These are phyloP conservation scores for Plasmopara viticola DNA, from an alignment of 352 stramenopile genomes.

Conservation along the genomic window DNA sequence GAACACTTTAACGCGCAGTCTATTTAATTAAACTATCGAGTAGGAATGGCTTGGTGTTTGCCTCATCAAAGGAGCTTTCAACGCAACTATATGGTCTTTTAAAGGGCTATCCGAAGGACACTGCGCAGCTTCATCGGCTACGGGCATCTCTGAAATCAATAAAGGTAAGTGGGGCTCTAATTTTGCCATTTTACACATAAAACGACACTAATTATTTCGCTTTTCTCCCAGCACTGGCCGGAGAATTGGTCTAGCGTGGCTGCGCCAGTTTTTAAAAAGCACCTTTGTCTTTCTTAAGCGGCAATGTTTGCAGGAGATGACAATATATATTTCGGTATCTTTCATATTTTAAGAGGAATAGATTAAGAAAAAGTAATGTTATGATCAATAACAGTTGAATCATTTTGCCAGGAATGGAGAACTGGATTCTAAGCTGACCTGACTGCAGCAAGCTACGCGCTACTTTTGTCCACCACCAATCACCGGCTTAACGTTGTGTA, in stretches of 20 bases:
- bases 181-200: not conserved
- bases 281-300: constrained; percentile 14
- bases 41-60: constrained; percentile 75
- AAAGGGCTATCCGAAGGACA: constrained; percentile 41
- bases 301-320: too few relatives aligned
- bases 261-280: constrained; percentile 52
- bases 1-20: too few relatives aligned
- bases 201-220: constrained; percentile 1
- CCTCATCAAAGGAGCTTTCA: constrained; percentile 48
- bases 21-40: too few relatives aligned
- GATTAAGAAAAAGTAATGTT: too few relatives aligned
- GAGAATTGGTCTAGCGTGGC: constrained; percentile 69
- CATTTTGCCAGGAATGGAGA: not conserved
- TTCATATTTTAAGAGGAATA: too few relatives aligned
- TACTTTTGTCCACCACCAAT: constrained; percentile 53
- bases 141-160: constrained; percentile 44
- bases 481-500: constrained; percentile 70
- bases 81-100: constrained; percentile 59
- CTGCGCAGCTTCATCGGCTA: constrained; percentile 40
- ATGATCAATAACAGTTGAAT: too few relatives aligned
- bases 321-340: too few relatives aligned
- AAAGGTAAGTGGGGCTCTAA: constrained; percentile 43
- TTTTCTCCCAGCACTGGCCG: constrained; percentile 50
- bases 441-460: not conserved
- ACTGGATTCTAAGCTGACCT: not conserved